A percentile compares a stretch with the other conserved stretches of the same genome.
Evolutionary conservation across 2,329 filamentous ascomycete genomes (phyloP).

Genomic region (Aspergillus spinulosporus): DNA sequence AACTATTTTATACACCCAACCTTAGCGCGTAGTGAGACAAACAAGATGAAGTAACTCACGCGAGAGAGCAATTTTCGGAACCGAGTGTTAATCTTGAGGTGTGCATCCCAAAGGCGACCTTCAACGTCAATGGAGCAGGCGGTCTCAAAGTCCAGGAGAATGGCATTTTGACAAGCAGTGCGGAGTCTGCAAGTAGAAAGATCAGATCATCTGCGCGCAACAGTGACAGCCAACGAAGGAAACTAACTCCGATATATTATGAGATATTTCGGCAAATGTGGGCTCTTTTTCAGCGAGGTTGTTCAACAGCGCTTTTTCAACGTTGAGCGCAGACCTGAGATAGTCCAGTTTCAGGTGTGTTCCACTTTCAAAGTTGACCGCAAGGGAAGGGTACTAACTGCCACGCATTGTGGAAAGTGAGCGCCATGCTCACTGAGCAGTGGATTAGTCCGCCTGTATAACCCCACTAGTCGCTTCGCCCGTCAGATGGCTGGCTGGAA

Average conservation of each 20-base stretch:
- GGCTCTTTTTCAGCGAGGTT: conserved; percentile 53
- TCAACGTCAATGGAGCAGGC: conserved; percentile 64
- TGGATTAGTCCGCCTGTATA: conserved; percentile 32
- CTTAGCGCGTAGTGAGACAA: conserved; percentile 7
- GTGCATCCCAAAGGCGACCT: conserved; percentile 72
- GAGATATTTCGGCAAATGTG: conserved; percentile 52
- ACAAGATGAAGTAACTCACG: conserved; percentile 34
- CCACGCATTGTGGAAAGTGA: conserved; percentile 52
- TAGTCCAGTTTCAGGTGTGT: conserved; percentile 19
- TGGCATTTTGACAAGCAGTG: conserved; percentile 67
- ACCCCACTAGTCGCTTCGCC: conserved; percentile 54
- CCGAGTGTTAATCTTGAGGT: conserved; percentile 73
- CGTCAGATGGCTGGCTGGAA: conserved; percentile 60
- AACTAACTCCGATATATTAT: conserved; percentile 42
- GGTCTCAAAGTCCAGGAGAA: conserved; percentile 63
- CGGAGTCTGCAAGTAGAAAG: conserved; percentile 58
- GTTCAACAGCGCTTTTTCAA: conserved; percentile 51
- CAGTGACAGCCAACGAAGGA: background rate
- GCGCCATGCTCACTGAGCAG: conserved; percentile 43
- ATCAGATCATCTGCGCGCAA: conserved; percentile 16
- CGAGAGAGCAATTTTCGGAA: conserved; percentile 70
- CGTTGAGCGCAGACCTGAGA: conserved; percentile 40
- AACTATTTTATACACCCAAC: conserved; percentile 37
- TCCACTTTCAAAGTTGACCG: conserved; percentile 12
- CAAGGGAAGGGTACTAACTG: conserved; percentile 45